Percentiles rank a stretch among this genome's conserved stretches.
These are phyloP conservation scores for Gnaphalium uliginosum DNA, from an alignment of 129 eudicot genomes.

Conservation along the genomic window DNA sequence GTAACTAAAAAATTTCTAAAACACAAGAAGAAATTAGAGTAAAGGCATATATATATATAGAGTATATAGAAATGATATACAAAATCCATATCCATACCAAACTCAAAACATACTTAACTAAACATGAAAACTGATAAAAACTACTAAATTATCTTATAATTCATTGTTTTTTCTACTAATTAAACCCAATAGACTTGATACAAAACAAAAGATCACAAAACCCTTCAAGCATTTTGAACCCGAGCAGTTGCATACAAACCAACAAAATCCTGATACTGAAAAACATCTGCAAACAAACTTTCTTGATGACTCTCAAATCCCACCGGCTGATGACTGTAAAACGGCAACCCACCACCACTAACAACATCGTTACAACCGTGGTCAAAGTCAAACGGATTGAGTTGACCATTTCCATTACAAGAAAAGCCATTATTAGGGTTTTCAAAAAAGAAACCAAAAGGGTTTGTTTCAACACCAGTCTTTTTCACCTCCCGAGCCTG, in stretches of 20 bases:
- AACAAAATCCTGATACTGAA: constrained; percentile 51
- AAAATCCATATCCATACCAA: no score
- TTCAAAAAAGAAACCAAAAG: constrained; percentile 36
- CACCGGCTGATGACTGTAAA: constrained; percentile 23
- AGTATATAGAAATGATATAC: no score
- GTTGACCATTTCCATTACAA: neutral
- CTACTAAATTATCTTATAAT: neutral
- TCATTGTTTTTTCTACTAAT: neutral
- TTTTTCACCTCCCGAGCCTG: neutral
- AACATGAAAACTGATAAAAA: neutral
- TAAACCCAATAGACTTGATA: neutral
- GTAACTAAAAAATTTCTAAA: no score
- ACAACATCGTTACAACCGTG: constrained; percentile 16
- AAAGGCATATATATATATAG: no score
- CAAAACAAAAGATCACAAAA: neutral
- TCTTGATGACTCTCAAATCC: constrained; percentile 33
- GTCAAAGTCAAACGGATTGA: constrained; percentile 12
- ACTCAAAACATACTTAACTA: neutral
- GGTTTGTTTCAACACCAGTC: constrained; percentile 8
- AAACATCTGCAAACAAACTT: constrained; percentile 41
- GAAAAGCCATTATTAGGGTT: constrained; percentile 1
- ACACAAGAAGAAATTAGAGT: no score
- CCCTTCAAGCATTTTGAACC: constrained; percentile 44
- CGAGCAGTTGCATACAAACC: constrained; percentile 41
- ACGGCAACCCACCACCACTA: constrained; percentile 22